Evolutionary conservation across 176 grass and related monocot species (phyloP).

Genomic region (Musa itinerans): DNA sequence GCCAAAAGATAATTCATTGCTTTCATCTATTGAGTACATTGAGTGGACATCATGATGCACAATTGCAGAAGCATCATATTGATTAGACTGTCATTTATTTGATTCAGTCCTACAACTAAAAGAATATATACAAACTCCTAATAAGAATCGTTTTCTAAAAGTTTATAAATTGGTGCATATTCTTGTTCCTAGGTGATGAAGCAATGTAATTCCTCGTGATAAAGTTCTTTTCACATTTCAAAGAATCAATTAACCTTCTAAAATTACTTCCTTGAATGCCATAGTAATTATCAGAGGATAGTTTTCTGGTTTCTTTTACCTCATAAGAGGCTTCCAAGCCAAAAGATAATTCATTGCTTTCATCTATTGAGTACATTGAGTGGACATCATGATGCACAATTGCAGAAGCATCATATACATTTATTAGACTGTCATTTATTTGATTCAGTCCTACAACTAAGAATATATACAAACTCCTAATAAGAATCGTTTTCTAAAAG

Average conservation of each 20-base stretch:
- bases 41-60: not conserved
- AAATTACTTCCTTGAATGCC: too few relatives aligned
- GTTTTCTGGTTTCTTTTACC: too few relatives aligned
- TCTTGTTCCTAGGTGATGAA: too few relatives aligned
- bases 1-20: too few relatives aligned
- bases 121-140: not conserved
- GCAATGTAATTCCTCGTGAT: too few relatives aligned
- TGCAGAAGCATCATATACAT: not conserved
- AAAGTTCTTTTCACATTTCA: too few relatives aligned
- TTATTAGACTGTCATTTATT: not conserved
- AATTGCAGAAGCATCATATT: not conserved
- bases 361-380: too few relatives aligned
- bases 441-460: not conserved
- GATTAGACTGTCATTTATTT: not conserved
- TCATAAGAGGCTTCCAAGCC: too few relatives aligned
- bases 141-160: not conserved
- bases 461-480: not conserved
- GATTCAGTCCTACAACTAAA: not conserved
- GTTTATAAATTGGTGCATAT: not conserved
- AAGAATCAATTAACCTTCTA: too few relatives aligned
- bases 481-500: not conserved
- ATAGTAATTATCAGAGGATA: too few relatives aligned
- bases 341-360: too few relatives aligned
- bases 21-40: too few relatives aligned
- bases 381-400: not conserved